These are phyloP conservation scores for Aspergillus nanangensis DNA, from an alignment of 495 filamentous ascomycete genomes.

Conservation along the genomic window DNA sequence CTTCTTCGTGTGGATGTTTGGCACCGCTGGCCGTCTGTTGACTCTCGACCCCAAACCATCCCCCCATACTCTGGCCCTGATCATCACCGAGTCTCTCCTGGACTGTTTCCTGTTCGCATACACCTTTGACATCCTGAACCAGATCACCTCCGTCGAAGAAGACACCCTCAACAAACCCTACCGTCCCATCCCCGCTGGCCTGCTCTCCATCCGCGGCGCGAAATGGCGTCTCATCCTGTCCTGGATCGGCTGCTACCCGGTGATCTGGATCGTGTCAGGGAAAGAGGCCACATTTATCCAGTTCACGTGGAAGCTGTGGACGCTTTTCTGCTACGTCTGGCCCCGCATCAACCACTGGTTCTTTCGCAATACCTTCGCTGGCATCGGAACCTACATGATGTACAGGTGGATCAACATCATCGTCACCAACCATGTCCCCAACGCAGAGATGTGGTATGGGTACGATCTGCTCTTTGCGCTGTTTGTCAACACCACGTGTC, in stretches of 20 bases:
- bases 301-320: neutral
- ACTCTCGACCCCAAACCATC: too few relatives aligned
- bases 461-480: neutral
- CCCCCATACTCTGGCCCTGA: neutral
- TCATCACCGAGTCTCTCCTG: neutral
- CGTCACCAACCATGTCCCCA: neutral
- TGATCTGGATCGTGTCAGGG: neutral
- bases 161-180: slow-evolving; percentile 8
- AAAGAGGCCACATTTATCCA: neutral
- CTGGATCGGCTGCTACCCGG: neutral
- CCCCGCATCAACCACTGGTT: neutral
- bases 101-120: neutral
- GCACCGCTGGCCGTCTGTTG: neutral
- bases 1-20: neutral
- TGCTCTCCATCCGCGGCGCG: neutral
- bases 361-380: neutral
- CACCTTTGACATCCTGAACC: slow-evolving; percentile 4
- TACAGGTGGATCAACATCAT: neutral
- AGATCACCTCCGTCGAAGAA: slow-evolving; percentile 3
- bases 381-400: neutral
- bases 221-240: neutral
- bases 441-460: neutral
- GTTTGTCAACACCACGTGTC: neutral
- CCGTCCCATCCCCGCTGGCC: slow-evolving; percentile 1
- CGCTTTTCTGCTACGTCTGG: neutral